Evolutionary conservation across 345 rosid species (phyloP), one percentile per base, ranked within the genome.

Genomic region (Arabis alpina): DNA sequence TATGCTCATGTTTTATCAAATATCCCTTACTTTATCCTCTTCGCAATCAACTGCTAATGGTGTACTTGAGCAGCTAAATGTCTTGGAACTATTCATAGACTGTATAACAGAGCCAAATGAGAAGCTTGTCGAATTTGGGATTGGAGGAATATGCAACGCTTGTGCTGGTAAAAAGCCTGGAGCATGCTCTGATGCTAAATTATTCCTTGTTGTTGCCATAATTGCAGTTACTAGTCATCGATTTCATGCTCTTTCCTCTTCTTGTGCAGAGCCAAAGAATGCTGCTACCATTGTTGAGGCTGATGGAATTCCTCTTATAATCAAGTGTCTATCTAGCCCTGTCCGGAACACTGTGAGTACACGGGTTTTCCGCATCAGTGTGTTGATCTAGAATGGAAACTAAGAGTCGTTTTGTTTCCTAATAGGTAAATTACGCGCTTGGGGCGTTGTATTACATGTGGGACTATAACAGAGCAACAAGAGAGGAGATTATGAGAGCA

Each of bases 21-120:
- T 41, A 12, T 28, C 5, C 74, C 32, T 25, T 23, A 32, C 41
- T 71, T 6, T 11, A n/a, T 36, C 42, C 41, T 51, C 51, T 62
- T 39, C 15, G 39, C 1, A 16, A 47, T 45, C 48, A 42, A 47
- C 30, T 61, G 36, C 44, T 47, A 13, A 51, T 52, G 73, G 19
- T 60, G 54, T 79, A 60, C 63, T 53, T 9, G 15, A 59, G 10
- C 92, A 88, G 98, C 91, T 93, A 68, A 88, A 93, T 77, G 91
- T 88, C 67, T 79, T 90, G 83, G 98, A 90, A 76, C 91, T 93
- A 44, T 90, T 90, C 85, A 72, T 90, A 61, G 97, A 93, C 82
- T 88, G 97, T 85, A 57, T 93, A 44, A 83, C 97, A 37, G 98
- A 90, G 78, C 88, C 89, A 61, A 93, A 87, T 73, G 98, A 93